Base-by-base conservation (phyloP, 345 rosid genomes). In the Eutrema heterophyllum region DNA sequence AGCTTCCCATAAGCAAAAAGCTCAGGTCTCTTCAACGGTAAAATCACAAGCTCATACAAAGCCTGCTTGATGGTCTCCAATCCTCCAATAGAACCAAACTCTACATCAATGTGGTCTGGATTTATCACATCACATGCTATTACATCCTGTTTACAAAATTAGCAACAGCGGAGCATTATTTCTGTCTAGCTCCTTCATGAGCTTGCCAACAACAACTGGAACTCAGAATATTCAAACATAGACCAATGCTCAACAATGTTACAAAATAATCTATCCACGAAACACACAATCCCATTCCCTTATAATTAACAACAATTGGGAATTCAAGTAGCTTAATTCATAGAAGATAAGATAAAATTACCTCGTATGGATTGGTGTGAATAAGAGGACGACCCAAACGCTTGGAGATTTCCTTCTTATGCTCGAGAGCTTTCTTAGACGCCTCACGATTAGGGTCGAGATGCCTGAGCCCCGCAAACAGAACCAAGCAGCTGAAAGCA, bases 71-170 rank as follows among this genome's bases (percentile, higher is more conserved):
- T 90, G 29, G 88, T 24, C 57, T 90, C 97, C 77, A 95, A 70
- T 36, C 98, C 96, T 71, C 99, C 98, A 76, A 95, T 95, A 5
- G 91, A 92, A 10, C 81, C 85, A 79, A 95, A 95, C 81, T 95
- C 91, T 59, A 95, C 99, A 65, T 95, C 93, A 64, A 95, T 95
- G 57, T 86, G 85, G 58, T 88, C 98, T 16, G 99, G 99, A 69
- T 95, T 95, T 55, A 95, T 85, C 30, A 95, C 97, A 67, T 95
- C 99, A 78, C 99, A 92, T 5, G 97, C 99, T 67, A 95, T 90
- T 36, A 95, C 92, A 85, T 95, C 99, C 99, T 92, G 83, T 68
- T 64, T 3, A 67, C 55, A 79, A n/a, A 52, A 60, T 32, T 33
- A 51, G 36, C 6, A 67, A 70, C 60, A 48, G 45, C 15, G 48